These are phyloP conservation scores for Cryphonectria nitschkei DNA, from an alignment of 2,329 filamentous ascomycete species.

Conservation along the genomic window DNA sequence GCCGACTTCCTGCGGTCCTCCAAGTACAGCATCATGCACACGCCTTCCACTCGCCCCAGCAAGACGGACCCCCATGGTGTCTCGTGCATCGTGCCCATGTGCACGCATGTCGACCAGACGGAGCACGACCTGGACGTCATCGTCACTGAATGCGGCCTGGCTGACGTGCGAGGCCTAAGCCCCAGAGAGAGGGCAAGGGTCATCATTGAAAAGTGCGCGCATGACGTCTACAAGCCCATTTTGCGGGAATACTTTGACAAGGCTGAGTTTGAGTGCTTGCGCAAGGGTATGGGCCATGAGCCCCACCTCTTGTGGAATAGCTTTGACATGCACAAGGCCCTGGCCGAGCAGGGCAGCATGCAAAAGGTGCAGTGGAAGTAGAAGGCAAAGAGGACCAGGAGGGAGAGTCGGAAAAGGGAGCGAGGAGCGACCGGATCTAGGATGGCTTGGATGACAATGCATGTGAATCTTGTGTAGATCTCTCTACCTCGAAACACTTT, in stretches of 20 bases:
- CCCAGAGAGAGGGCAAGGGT: constrained; percentile 80
- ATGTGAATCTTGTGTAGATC: background rate
- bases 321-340: constrained; percentile 87
- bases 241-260: constrained; percentile 81
- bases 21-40: constrained; percentile 95
- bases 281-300: constrained; percentile 88
- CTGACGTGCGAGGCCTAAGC: constrained; percentile 80
- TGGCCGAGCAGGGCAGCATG: constrained; percentile 85
- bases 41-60: constrained; percentile 76
- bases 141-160: constrained; percentile 75
- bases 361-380: constrained; percentile 71
- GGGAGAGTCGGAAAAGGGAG: background rate
- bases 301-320: constrained; percentile 84
- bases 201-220: constrained; percentile 85
- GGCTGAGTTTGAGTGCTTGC: constrained; percentile 83
- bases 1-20: constrained; percentile 79
- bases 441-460: background rate
- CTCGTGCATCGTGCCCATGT: constrained; percentile 90
- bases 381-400: background rate
- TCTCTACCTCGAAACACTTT: background rate
- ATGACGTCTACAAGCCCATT: constrained; percentile 84
- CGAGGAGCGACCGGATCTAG: too few species aligned
- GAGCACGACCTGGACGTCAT: constrained; percentile 92
- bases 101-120: constrained; percentile 89
- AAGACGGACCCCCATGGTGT: constrained; percentile 84